These are phyloP conservation scores for Apodospora peruviana DNA, from an alignment of 495 filamentous ascomycete genomes.

Conservation along the genomic window DNA sequence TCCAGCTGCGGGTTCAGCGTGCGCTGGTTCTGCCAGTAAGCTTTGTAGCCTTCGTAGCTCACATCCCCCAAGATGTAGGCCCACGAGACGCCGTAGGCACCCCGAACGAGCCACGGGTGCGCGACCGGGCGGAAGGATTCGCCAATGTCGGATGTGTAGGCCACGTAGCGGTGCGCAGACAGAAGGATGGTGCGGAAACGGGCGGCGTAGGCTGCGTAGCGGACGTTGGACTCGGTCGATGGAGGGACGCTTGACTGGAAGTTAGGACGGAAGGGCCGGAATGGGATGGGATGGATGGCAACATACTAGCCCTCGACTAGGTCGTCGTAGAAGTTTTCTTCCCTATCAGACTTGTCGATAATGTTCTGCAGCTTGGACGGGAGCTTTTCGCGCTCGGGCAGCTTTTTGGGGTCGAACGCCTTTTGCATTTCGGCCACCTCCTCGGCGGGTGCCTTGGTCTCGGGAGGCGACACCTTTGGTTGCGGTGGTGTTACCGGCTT, in stretches of 20 bases:
- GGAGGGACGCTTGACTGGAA: slow-evolving; percentile 57
- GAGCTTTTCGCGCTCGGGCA: slow-evolving; percentile 56
- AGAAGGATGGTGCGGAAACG: slow-evolving; percentile 83
- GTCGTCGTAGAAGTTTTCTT: slow-evolving; percentile 74
- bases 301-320: slow-evolving; percentile 78
- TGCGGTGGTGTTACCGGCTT: slow-evolving; percentile 19
- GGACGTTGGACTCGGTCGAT: slow-evolving; percentile 75
- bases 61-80: slow-evolving; percentile 88
- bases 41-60: slow-evolving; percentile 89
- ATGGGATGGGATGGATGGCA: not conserved
- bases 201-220: slow-evolving; percentile 89
- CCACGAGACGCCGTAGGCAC: slow-evolving; percentile 91
- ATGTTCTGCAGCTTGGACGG: slow-evolving; percentile 65
- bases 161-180: slow-evolving; percentile 90
- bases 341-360: slow-evolving; percentile 56
- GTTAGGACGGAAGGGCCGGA: slow-evolving; percentile 8
- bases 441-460: slow-evolving; percentile 14
- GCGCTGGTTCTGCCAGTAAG: slow-evolving; percentile 75
- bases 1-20: slow-evolving; percentile 44
- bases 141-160: slow-evolving; percentile 95
- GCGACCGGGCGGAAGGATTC: slow-evolving; percentile 94
- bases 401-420: slow-evolving; percentile 40
- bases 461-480: slow-evolving; percentile 20
- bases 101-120: slow-evolving; percentile 71
- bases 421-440: slow-evolving; percentile 14